Conservation (phyloP, 2,329 filamentous ascomycete species). For the Sclerotinia nivalis region DNA sequence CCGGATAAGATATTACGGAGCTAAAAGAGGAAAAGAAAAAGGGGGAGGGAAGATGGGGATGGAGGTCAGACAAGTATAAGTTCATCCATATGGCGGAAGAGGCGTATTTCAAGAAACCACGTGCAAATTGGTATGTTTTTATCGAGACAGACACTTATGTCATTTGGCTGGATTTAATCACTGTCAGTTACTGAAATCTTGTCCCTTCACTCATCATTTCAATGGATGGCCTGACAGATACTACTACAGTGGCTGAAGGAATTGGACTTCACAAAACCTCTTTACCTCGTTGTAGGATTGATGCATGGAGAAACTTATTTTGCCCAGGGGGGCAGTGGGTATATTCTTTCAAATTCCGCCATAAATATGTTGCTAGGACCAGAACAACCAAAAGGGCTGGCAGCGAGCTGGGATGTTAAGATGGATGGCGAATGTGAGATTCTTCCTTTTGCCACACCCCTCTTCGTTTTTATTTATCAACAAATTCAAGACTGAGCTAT, state of each 20-base stretch:
- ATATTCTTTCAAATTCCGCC: constrained; percentile 52
- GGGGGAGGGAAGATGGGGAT: constrained; percentile 43
- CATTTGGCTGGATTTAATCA: constrained; percentile 52
- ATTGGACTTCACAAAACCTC: constrained; percentile 47
- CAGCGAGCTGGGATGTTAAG: constrained; percentile 49
- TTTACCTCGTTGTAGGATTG: constrained; percentile 51
- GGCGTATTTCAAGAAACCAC: constrained; percentile 50
- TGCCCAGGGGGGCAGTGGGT: constrained; percentile 58
- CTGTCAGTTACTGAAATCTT: not conserved
- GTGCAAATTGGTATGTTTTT: constrained; percentile 60
- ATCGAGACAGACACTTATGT: constrained; percentile 61
- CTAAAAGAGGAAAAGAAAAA: constrained; percentile 30
- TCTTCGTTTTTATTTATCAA: not conserved
- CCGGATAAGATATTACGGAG: constrained; percentile 49
- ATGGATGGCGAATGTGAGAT: constrained; percentile 44
- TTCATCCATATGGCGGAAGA: constrained; percentile 61
- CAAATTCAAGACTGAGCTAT: too few species aligned
- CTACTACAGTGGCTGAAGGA: constrained; percentile 47
- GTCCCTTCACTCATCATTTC: not conserved
- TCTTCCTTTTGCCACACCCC: not conserved
- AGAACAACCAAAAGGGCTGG: constrained; percentile 46
- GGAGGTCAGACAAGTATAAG: constrained; percentile 63
- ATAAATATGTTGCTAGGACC: constrained; percentile 50
- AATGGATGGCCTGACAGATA: not conserved
- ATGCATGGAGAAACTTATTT: constrained; percentile 49